Percentiles rank a stretch among this genome's conserved stretches.
Evolutionary conservation across 2,329 filamentous ascomycete genomes (phyloP).

Genomic region (Fusarium algeriense): DNA sequence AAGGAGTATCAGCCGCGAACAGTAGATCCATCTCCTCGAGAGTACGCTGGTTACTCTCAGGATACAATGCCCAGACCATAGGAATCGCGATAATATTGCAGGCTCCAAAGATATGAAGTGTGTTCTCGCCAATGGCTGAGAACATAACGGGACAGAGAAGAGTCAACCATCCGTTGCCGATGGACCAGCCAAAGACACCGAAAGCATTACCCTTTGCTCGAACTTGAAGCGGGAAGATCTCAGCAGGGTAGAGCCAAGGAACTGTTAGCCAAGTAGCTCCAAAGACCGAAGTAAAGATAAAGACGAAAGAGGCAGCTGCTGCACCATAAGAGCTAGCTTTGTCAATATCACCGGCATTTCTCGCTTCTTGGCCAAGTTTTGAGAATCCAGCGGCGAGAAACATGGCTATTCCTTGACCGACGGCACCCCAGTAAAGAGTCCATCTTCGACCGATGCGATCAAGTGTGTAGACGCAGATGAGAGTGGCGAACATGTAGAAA

Average conservation of each 20-base stretch:
- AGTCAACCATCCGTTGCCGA: constrained; percentile 75
- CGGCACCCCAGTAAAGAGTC: constrained; percentile 77
- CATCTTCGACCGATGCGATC: constrained; percentile 76
- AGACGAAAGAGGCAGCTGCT: constrained; percentile 78
- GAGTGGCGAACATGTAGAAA: constrained; percentile 71
- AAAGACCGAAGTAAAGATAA: constrained; percentile 62
- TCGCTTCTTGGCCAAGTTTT: constrained; percentile 64
- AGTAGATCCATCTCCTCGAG: constrained; percentile 81
- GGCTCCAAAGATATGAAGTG: constrained; percentile 78
- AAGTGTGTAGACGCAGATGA: constrained; percentile 77
- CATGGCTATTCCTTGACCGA: constrained; percentile 74
- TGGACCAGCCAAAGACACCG: constrained; percentile 81
- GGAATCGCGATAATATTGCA: constrained; percentile 75
- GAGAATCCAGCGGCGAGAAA: constrained; percentile 69
- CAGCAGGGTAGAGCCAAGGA: constrained; percentile 74
- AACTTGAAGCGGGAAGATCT: constrained; percentile 79
- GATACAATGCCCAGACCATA: constrained; percentile 80
- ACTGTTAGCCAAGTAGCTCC: constrained; percentile 64
- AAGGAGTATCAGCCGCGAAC: constrained; percentile 75
- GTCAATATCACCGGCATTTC: constrained; percentile 58
- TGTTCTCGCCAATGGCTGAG: constrained; percentile 67
- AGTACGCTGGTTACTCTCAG: constrained; percentile 79
- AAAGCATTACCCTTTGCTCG: constrained; percentile 81
- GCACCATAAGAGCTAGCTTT: constrained; percentile 66
- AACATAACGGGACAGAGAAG: constrained; percentile 63